A percentile compares a stretch with the other conserved stretches of the same genome.
Evolutionary conservation across 192 early-diverging fungal genomes (phyloP).

Genomic region (Geranomyces michiganensis): DNA sequence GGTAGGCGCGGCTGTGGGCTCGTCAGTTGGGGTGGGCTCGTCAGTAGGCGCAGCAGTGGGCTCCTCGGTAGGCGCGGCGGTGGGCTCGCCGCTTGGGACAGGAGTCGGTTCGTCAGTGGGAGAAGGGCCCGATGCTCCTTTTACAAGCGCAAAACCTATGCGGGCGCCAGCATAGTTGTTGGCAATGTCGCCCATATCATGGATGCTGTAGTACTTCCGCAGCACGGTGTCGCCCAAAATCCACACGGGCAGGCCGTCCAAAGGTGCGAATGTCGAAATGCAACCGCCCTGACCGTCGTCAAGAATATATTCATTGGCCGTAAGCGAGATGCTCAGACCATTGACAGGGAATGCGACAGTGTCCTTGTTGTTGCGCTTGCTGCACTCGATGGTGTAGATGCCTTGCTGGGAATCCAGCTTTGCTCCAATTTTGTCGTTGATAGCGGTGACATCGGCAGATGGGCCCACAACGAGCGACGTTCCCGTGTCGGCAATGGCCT

Average conservation of each 20-base stretch:
- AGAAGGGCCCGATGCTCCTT: no score
- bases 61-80: no score
- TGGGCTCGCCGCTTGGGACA: no score
- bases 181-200: neutral
- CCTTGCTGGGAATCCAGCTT: slow-evolving; percentile 17
- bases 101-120: no score
- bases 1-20: no score
- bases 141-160: neutral
- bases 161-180: neutral
- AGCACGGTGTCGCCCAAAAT: slow-evolving; percentile 9
- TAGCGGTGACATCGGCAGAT: neutral
- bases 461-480: neutral
- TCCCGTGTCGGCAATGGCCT: slow-evolving; percentile 3
- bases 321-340: neutral
- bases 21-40: no score
- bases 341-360: neutral
- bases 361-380: neutral
- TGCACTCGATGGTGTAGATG: neutral
- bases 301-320: neutral
- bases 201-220: neutral
- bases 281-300: slow-evolving; percentile 14
- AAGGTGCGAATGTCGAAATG: neutral
- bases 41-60: no score
- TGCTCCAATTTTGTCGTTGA: neutral
- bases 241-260: slow-evolving; percentile 3